A percentile compares a stretch with the other conserved stretches of the same genome.
Evolutionary conservation across 2,329 filamentous ascomycete genomes (phyloP).

Genomic region (Penicillium rolfsii): DNA sequence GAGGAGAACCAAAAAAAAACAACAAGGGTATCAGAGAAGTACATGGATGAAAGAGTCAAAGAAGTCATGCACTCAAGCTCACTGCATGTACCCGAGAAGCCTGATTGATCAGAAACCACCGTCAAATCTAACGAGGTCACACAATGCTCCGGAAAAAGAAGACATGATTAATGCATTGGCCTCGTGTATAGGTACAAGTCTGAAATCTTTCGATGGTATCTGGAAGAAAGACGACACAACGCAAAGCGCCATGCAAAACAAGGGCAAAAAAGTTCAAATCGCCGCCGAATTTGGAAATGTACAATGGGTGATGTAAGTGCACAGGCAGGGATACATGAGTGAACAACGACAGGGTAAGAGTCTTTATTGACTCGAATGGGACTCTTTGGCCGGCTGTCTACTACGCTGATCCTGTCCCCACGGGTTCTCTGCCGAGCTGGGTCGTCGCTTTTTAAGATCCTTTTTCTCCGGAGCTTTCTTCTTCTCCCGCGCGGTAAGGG

Average conservation of each 20-base stretch:
- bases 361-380: background rate
- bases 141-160: background rate
- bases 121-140: background rate
- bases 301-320: background rate
- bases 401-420: conserved; percentile 26
- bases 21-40: background rate
- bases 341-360: background rate
- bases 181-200: background rate
- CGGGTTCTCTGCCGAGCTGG: conserved; percentile 18
- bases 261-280: background rate
- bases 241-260: background rate
- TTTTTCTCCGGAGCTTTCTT: conserved; percentile 35
- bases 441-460: conserved; percentile 25
- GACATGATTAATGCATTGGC: background rate
- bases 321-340: background rate
- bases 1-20: background rate
- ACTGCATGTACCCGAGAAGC: background rate
- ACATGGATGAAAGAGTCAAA: background rate
- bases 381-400: conserved; percentile 8
- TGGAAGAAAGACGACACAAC: background rate
- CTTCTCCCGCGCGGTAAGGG: conserved; percentile 27
- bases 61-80: background rate
- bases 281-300: conserved; percentile 1
- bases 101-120: background rate
- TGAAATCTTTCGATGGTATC: background rate